These are phyloP conservation scores for Hypoxylon perforatum DNA, from an alignment of 495 filamentous ascomycete genomes.

Conservation along the genomic window DNA sequence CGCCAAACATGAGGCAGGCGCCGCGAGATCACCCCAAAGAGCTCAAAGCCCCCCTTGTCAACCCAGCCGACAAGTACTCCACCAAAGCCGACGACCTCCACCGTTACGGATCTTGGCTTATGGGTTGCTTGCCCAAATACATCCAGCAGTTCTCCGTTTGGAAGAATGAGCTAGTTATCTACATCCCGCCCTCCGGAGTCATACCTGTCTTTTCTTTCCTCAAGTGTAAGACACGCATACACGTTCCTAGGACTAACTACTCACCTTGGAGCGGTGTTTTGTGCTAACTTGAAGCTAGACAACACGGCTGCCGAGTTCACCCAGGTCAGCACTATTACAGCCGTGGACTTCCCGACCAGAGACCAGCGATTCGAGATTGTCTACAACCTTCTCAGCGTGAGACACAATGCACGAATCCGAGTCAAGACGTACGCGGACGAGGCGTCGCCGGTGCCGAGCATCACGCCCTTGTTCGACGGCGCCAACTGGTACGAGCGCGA, in stretches of 20 bases:
- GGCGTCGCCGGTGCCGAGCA: constrained; percentile 90
- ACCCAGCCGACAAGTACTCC: constrained; percentile 91
- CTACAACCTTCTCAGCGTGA: constrained; percentile 95
- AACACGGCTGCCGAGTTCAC: constrained; percentile 98
- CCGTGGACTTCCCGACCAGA: constrained; percentile 93
- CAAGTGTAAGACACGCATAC: constrained; percentile 68
- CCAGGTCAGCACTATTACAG: constrained; percentile 89
- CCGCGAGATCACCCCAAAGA: constrained; percentile 62
- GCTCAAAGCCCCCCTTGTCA: constrained; percentile 83
- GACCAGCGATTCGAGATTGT: constrained; percentile 97
- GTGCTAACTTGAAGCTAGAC: constrained; percentile 53
- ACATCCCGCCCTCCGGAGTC: constrained; percentile 86
- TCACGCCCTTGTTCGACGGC: constrained; percentile 87
- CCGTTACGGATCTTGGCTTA: constrained; percentile 94
- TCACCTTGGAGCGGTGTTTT: not conserved
- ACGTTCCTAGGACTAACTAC: not conserved
- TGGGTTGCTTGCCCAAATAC: constrained; percentile 96
- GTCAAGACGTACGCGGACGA: constrained; percentile 99
- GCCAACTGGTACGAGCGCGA: constrained; percentile 99
- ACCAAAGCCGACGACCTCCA: constrained; percentile 86
- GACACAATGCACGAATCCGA: constrained; percentile 94
- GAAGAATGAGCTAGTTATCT: constrained; percentile 98
- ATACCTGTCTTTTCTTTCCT: constrained; percentile 94
- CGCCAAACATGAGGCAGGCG: constrained; percentile 76
- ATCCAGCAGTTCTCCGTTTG: constrained; percentile 99